Percentiles rank a stretch among this genome's conserved stretches.
Evolutionary conservation across 2,329 filamentous ascomycete species (phyloP).

Genomic region (Lachnum nothofagi): DNA sequence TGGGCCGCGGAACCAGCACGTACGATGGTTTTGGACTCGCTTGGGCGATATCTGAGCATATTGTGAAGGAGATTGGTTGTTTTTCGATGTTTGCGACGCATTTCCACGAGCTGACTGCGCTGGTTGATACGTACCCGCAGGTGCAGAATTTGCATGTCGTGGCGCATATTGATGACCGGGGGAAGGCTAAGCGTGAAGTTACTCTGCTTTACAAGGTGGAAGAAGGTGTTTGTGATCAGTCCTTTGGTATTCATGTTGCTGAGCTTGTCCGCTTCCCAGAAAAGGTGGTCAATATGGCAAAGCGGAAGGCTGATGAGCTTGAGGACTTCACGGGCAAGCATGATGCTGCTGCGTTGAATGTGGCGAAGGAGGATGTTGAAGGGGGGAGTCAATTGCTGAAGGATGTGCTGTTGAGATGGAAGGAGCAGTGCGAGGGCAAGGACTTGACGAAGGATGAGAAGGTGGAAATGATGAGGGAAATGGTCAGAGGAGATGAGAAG

Average conservation of each 20-base stretch:
- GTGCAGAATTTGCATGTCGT: constrained; percentile 94
- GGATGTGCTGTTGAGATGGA: constrained; percentile 78
- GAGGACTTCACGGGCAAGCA: constrained; percentile 89
- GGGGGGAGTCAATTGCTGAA: constrained; percentile 83
- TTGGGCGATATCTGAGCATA: constrained; percentile 98
- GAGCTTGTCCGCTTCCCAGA: constrained; percentile 93
- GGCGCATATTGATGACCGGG: constrained; percentile 68
- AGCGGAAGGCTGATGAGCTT: constrained; percentile 94
- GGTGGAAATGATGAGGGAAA: constrained; percentile 68
- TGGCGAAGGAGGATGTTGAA: constrained; percentile 81
- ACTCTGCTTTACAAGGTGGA: constrained; percentile 96
- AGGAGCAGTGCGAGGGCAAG: constrained; percentile 61
- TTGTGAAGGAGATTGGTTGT: constrained; percentile 89
- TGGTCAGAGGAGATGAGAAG: constrained; percentile 69
- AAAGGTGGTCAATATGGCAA: constrained; percentile 99
- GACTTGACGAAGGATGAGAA: constrained; percentile 69
- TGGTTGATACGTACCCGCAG: constrained; percentile 79
- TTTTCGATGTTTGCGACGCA: constrained; percentile 96
- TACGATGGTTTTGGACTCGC: constrained; percentile 99
- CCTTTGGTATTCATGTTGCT: constrained; percentile 96
- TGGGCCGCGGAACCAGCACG: constrained; percentile 92
- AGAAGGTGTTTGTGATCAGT: constrained; percentile 92
- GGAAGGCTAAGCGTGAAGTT: constrained; percentile 62
- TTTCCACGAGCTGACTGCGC: constrained; percentile 92
- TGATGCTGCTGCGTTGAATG: constrained; percentile 54